Percentiles rank a stretch among this genome's conserved stretches.
These are phyloP conservation scores for Malus asiatica DNA, from an alignment of 306 rosid species.

Conservation along the genomic window DNA sequence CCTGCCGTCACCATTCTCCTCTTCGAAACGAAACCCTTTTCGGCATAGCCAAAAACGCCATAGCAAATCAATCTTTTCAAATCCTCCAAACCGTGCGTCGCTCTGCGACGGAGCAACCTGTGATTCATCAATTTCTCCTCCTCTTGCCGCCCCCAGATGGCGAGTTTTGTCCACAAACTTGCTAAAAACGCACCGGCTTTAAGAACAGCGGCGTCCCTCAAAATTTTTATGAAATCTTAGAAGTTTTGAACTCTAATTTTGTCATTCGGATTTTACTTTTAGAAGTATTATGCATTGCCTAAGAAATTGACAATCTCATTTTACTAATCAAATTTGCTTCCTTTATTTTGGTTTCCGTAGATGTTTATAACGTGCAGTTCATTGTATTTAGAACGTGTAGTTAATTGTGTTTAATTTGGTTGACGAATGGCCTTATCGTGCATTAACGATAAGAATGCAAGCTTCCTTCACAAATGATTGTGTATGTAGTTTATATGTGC, in stretches of 20 bases:
- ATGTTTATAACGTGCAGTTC: neutral
- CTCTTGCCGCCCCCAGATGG: conserved; percentile 18
- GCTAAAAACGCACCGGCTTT: conserved; percentile 13
- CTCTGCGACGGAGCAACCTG: too few species aligned
- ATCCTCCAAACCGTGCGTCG: too few species aligned
- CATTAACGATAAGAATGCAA: neutral
- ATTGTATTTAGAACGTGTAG: neutral
- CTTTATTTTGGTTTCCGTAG: neutral
- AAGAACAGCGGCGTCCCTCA: conserved; percentile 2
- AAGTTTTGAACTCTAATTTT: neutral
- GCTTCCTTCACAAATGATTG: neutral
- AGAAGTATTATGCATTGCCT: neutral
- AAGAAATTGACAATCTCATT: neutral
- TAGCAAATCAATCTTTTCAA: too few species aligned
- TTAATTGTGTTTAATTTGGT: neutral
- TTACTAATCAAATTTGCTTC: neutral
- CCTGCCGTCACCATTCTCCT: too few species aligned
- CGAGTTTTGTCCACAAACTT: conserved; percentile 21
- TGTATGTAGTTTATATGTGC: neutral
- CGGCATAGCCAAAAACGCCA: too few species aligned
- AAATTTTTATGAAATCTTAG: neutral
- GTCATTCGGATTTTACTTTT: neutral
- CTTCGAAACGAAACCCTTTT: too few species aligned
- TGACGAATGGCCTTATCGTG: neutral
- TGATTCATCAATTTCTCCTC: too few species aligned